Conservation (phyloP, 192 early-diverging fungal genomes). For the Entomortierella lignicola region DNA sequence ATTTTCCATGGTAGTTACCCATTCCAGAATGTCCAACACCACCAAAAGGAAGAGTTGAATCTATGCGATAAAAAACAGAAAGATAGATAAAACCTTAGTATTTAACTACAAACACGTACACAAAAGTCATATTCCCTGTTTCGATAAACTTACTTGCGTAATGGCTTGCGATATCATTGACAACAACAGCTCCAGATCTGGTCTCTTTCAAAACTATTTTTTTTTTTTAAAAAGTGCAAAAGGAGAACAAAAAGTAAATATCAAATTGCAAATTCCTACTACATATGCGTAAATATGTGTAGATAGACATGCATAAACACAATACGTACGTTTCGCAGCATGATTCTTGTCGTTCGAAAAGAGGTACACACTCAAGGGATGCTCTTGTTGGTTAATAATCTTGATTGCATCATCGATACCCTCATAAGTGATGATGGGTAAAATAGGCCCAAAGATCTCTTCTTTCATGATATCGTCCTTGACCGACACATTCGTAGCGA, state of each 20-base stretch:
- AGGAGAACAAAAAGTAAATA: neutral
- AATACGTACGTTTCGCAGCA: constrained; percentile 60
- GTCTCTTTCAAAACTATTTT: constrained; percentile 69
- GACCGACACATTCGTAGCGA: constrained; percentile 60
- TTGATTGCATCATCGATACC: constrained; percentile 67
- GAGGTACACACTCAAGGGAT: constrained; percentile 81
- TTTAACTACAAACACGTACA: too few relatives aligned
- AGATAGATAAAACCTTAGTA: too few relatives aligned
- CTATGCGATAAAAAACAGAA: constrained; percentile 26
- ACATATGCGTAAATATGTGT: too few relatives aligned
- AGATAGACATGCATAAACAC: neutral
- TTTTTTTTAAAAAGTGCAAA: too few relatives aligned
- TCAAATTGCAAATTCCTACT: neutral
- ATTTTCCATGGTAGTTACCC: constrained; percentile 86
- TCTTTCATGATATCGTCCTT: constrained; percentile 61
- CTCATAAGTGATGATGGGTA: constrained; percentile 71
- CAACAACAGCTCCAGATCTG: constrained; percentile 76
- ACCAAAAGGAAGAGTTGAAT: constrained; percentile 81
- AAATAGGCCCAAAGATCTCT: constrained; percentile 75
- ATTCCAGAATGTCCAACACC: constrained; percentile 89
- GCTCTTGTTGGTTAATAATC: constrained; percentile 68
- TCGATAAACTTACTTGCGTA: constrained; percentile 62
- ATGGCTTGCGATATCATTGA: constrained; percentile 86
- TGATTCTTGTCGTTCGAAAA: constrained; percentile 64
- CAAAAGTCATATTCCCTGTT: neutral